These are phyloP conservation scores for Verticillium longisporum DNA, from an alignment of 2,329 filamentous ascomycete genomes.

Conservation along the genomic window DNA sequence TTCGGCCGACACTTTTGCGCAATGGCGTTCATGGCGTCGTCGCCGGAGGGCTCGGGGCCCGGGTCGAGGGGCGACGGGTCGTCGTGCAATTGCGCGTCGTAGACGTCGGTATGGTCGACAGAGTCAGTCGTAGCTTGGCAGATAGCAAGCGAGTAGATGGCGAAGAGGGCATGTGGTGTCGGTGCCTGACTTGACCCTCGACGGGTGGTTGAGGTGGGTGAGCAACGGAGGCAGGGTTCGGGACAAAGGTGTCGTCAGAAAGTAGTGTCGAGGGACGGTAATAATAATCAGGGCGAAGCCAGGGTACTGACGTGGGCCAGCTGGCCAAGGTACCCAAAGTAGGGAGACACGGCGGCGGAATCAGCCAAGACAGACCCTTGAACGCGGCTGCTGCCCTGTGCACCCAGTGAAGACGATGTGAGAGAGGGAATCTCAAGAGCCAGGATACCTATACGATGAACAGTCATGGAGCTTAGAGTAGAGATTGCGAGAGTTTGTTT, in stretches of 20 bases:
- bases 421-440: too few species aligned
- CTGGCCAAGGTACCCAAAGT: too few species aligned
- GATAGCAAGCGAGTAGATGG: background rate
- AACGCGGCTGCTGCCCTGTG: too few species aligned
- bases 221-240: background rate
- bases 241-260: background rate
- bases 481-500: background rate
- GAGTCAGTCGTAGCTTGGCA: background rate
- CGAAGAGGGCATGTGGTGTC: background rate
- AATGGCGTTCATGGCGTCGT: slow-evolving; percentile 52
- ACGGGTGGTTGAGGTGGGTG: background rate
- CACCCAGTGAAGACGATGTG: too few species aligned
- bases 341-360: too few species aligned
- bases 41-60: slow-evolving; percentile 13
- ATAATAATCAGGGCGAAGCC: too few species aligned
- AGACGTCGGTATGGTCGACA: background rate
- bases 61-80: background rate
- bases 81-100: background rate
- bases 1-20: slow-evolving; percentile 75
- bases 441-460: too few species aligned
- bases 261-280: background rate
- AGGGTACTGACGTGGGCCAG: too few species aligned
- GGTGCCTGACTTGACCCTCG: background rate
- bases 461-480: background rate
- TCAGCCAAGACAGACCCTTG: too few species aligned